These are phyloP conservation scores for Aspergillus sp. DNA, from an alignment of 2,329 filamentous ascomycete species.

Conservation along the genomic window DNA sequence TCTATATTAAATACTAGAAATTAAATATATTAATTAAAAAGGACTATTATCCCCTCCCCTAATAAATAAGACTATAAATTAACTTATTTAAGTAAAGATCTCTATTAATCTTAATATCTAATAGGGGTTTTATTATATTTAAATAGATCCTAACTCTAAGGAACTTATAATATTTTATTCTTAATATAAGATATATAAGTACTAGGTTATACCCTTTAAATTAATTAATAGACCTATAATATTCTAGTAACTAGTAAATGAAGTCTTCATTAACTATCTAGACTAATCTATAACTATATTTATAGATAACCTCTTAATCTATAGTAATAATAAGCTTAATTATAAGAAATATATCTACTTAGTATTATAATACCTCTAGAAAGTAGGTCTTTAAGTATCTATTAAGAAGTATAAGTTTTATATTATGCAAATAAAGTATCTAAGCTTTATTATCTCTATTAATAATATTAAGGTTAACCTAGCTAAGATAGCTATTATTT, in stretches of 20 bases:
- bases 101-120: constrained; percentile 2
- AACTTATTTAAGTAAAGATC: not conserved
- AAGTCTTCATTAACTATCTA: constrained; percentile 10
- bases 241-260: constrained; percentile 23
- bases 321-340: constrained; percentile 1
- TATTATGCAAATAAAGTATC: not conserved
- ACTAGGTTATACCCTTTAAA: constrained; percentile 7
- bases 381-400: not conserved
- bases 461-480: too few species aligned
- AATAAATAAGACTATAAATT: not conserved
- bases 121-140: constrained; percentile 17
- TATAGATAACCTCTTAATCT: constrained; percentile 26
- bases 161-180: constrained; percentile 12
- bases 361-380: not conserved
- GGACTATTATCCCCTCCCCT: not conserved
- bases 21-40: not conserved
- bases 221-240: constrained; percentile 2
- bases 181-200: constrained; percentile 6
- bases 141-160: constrained; percentile 16
- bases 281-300: constrained; percentile 14
- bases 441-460: constrained; percentile 2
- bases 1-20: not conserved
- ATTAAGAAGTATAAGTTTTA: constrained; percentile 1
- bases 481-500: too few species aligned
- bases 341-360: constrained; percentile 1